Evolutionary conservation across 1,284 basidiomycete species (phyloP), one percentile per base, ranked within the genome.

Genomic region (Rugosomyces carneus): DNA sequence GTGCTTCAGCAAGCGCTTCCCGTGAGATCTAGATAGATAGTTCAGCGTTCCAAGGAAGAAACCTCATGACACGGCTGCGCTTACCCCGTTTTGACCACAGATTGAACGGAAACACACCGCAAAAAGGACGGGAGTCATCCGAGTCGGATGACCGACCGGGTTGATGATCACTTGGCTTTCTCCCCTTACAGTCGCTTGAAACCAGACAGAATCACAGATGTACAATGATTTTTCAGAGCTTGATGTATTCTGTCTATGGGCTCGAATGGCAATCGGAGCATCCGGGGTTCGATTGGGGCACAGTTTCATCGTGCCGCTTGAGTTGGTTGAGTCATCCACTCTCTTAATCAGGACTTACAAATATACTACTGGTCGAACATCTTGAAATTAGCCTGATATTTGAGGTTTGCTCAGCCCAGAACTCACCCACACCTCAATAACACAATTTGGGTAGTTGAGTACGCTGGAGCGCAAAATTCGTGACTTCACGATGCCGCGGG

Each of bases 11-110:
- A 13, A 10, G 27, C 27, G 27, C 27, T 13, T 13, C 27, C 5
- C 2, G 27, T 29, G 3, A 29, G 27, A 29, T 26, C 24, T 26
- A 26, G 5, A 5, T 5, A 26, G 10, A 26, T 10, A 26, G 5
- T 26, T 5, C 10, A n/a, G n/a, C n/a, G n/a, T 26, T 37, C 32
- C 23, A 27, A 16, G 21, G n/a, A 10, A 9, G 16, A 21, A 19
- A 27, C 41, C 18, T 3, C 20, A 38, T n/a, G 36, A n/a, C n/a
- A n/a, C n/a, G n/a, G n/a, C n/a, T n/a, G n/a, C n/a, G n/a, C n/a
- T n/a, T n/a, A n/a, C n/a, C n/a, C n/a, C 31, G 23, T 16, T 48
- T 40, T 51, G 40, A 32, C 38, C 18, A 9, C 42, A 42, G 44
- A 40, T 19, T n/a, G 23, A 13, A 36, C 15, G 26, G 23, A 40